These are phyloP conservation scores for Ustilago sp. DNA, from an alignment of 1,284 basidiomycete species.

Conservation along the genomic window DNA sequence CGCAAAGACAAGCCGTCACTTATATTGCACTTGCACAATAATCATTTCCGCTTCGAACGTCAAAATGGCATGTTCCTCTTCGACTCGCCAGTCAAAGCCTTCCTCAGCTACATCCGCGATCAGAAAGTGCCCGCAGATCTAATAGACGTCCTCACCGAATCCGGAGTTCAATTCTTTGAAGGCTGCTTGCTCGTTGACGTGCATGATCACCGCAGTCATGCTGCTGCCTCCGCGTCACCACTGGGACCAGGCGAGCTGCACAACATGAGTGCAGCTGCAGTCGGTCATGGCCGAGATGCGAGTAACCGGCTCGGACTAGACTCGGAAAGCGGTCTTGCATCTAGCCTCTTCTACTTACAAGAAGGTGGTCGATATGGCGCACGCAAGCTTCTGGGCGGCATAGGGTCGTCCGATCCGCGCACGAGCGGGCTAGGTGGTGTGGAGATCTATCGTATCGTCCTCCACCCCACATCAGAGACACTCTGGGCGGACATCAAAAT, in stretches of 20 bases:
- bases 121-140: constrained; percentile 63
- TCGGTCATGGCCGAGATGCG: neutral
- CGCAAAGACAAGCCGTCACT: constrained; percentile 64
- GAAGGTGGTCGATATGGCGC: constrained; percentile 58
- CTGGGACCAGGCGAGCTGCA: constrained; percentile 35
- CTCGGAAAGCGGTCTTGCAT: constrained; percentile 25
- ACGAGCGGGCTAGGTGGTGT: constrained; percentile 45
- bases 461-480: constrained; percentile 62
- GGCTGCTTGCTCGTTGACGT: constrained; percentile 66
- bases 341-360: constrained; percentile 52
- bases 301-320: constrained; percentile 2
- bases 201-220: constrained; percentile 63
- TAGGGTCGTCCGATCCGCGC: constrained; percentile 20
- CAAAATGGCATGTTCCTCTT: constrained; percentile 66
- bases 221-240: constrained; percentile 13
- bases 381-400: constrained; percentile 24
- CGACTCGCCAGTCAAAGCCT: constrained; percentile 63
- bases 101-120: constrained; percentile 62
- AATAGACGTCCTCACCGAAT: constrained; percentile 62
- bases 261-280: constrained; percentile 16
- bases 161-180: constrained; percentile 64
- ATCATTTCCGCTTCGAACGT: constrained; percentile 65
- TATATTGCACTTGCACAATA: constrained; percentile 62
- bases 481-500: constrained; percentile 64
- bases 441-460: constrained; percentile 63